These are phyloP conservation scores for Claviceps maximensis DNA, from an alignment of 2,329 filamentous ascomycete genomes.

Conservation along the genomic window DNA sequence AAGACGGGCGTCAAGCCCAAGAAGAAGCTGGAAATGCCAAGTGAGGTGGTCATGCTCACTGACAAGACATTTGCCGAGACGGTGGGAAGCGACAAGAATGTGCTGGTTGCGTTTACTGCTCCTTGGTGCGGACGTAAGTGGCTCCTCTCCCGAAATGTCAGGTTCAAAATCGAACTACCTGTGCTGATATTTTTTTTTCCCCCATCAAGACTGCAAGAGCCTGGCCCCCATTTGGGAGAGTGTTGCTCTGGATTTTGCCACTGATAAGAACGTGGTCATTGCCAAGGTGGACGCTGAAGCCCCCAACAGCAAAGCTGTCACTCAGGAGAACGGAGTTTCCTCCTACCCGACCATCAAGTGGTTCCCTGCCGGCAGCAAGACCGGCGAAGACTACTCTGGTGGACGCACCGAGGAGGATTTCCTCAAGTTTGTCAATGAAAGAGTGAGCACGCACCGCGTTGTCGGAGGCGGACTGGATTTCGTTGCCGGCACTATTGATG, in stretches of 20 bases:
- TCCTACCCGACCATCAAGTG: constrained; percentile 97
- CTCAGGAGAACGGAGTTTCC: constrained; percentile 61
- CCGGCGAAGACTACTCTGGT: constrained; percentile 57
- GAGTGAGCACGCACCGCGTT: constrained; percentile 75
- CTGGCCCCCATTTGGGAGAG: constrained; percentile 86
- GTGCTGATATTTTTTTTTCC: too few relatives aligned
- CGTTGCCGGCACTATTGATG: constrained; percentile 68
- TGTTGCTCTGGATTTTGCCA: constrained; percentile 66
- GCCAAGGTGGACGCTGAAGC: constrained; percentile 94
- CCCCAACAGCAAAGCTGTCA: constrained; percentile 67
- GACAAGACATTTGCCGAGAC: constrained; percentile 65
- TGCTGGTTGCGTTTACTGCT: constrained; percentile 91
- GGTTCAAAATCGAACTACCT: too few relatives aligned
- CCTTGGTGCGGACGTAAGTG: constrained; percentile 96
- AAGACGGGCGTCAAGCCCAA: constrained; percentile 78
- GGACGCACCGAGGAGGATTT: constrained; percentile 67
- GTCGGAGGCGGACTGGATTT: constrained; percentile 68
- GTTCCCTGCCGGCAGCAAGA: constrained; percentile 75
- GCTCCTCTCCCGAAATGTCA: not conserved
- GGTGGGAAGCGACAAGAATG: constrained; percentile 76
- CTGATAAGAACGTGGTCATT: constrained; percentile 67
- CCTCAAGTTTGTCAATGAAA: constrained; percentile 71
- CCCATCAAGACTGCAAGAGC: constrained; percentile 80
- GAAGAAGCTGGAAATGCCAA: constrained; percentile 60
- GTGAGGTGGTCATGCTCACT: constrained; percentile 65